These are phyloP conservation scores for Kuraishia borneana DNA, from an alignment of 805 yeast genomes.

Conservation along the genomic window DNA sequence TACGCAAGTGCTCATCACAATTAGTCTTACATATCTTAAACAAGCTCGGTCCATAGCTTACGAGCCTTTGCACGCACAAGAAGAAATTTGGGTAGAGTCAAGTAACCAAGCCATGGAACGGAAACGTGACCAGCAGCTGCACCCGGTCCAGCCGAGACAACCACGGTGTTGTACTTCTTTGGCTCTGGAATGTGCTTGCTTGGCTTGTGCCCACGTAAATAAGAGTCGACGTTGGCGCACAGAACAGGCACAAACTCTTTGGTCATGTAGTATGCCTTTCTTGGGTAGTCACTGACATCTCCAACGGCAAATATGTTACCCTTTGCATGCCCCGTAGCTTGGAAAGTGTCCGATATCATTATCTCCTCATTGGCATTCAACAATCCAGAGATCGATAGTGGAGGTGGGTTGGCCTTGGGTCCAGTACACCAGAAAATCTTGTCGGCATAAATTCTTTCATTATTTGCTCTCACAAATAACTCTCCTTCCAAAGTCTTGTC, in stretches of 20 bases:
- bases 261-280: slow-evolving; percentile 6
- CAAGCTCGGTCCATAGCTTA: background rate
- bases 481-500: background rate
- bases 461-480: slow-evolving; percentile 1
- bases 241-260: background rate
- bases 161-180: background rate
- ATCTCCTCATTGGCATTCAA: slow-evolving; percentile 7
- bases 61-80: background rate
- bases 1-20: slow-evolving; percentile 37
- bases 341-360: slow-evolving; percentile 11
- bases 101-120: background rate
- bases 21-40: background rate
- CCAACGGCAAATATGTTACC: slow-evolving; percentile 22
- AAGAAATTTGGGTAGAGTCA: background rate
- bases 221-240: background rate
- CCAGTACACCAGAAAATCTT: slow-evolving; percentile 7
- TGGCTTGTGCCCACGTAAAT: background rate
- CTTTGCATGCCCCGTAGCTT: slow-evolving; percentile 6
- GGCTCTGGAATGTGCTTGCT: background rate
- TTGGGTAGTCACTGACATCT: slow-evolving; percentile 15
- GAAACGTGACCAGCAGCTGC: background rate
- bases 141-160: background rate
- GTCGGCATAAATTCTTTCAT: slow-evolving; percentile 9
- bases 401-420: slow-evolving; percentile 2
- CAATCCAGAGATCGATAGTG: slow-evolving; percentile 1